These are phyloP conservation scores for Pythium phragmiticola DNA, from an alignment of 352 stramenopile genomes.

Conservation along the genomic window DNA sequence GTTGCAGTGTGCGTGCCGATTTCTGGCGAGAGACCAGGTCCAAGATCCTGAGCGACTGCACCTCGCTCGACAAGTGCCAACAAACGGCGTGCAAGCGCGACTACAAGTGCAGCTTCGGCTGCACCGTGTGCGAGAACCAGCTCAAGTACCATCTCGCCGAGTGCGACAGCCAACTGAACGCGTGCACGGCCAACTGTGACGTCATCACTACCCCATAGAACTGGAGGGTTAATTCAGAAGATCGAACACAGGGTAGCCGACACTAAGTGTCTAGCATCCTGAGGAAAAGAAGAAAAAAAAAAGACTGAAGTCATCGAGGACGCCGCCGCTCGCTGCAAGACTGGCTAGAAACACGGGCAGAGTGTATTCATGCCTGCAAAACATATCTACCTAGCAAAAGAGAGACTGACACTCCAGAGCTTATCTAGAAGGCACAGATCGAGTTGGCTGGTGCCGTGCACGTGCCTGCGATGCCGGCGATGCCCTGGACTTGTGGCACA, in stretches of 20 bases:
- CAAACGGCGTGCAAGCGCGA: constrained; percentile 10
- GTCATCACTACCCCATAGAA: not conserved
- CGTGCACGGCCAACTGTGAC: constrained; percentile 8
- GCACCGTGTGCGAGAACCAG: constrained; percentile 19
- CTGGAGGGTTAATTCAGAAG: too few species aligned
- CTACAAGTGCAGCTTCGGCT: constrained; percentile 17
- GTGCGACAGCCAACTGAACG: constrained; percentile 8
- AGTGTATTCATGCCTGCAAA: too few species aligned
- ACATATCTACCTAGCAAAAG: too few species aligned
- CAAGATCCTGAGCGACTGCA: constrained; percentile 6
- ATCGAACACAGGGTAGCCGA: too few species aligned
- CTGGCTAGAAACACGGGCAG: too few species aligned
- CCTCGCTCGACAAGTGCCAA: constrained; percentile 2
- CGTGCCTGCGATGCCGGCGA: not conserved
- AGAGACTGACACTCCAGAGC: not conserved
- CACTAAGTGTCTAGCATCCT: too few species aligned
- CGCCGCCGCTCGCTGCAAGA: too few species aligned
- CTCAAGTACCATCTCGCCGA: constrained; percentile 21
- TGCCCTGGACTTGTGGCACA: not conserved
- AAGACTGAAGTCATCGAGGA: too few species aligned
- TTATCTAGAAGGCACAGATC: constrained; percentile 15
- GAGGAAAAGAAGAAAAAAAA: too few species aligned
- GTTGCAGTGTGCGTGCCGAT: not conserved
- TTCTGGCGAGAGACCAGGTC: constrained; percentile 8
- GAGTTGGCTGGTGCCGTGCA: not conserved